Evolutionary conservation across 805 yeast genomes (phyloP).

Genomic region (Yamadazyma laniorum): DNA sequence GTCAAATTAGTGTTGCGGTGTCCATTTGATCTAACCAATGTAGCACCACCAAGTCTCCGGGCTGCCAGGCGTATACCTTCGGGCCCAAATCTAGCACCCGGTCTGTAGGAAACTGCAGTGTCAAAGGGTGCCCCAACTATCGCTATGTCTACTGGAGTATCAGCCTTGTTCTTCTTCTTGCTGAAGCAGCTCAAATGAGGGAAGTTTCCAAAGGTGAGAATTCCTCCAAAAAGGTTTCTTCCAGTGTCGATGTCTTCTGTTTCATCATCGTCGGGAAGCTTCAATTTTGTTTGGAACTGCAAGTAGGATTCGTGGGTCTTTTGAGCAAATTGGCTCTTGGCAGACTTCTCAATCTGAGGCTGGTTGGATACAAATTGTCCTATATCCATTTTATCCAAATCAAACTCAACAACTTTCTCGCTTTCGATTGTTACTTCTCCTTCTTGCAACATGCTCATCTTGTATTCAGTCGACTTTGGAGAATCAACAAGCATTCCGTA

Average conservation of each 20-base stretch:
- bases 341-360: not conserved
- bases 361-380: conserved; percentile 2
- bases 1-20: conserved; percentile 36
- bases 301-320: conserved; percentile 14
- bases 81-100: conserved; percentile 62
- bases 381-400: conserved; percentile 1
- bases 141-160: conserved; percentile 43
- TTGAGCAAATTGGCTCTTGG: conserved; percentile 5
- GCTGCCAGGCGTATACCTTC: conserved; percentile 49
- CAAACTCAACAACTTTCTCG: not conserved
- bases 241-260: conserved; percentile 25
- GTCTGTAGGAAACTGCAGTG: conserved; percentile 53
- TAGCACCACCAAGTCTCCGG: conserved; percentile 37
- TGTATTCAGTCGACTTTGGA: conserved; percentile 12
- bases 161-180: not conserved
- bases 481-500: conserved; percentile 25
- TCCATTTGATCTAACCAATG: conserved; percentile 33
- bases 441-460: conserved; percentile 7
- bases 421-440: conserved; percentile 4
- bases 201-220: conserved; percentile 54
- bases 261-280: conserved; percentile 35
- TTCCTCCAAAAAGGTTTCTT: conserved; percentile 45
- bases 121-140: conserved; percentile 61
- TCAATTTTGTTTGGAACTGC: conserved; percentile 18
- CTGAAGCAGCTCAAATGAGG: conserved; percentile 46